Evolutionary conservation across 768 basidiomycete genomes (phyloP).

Genomic region (Crassisporium funariophilum): DNA sequence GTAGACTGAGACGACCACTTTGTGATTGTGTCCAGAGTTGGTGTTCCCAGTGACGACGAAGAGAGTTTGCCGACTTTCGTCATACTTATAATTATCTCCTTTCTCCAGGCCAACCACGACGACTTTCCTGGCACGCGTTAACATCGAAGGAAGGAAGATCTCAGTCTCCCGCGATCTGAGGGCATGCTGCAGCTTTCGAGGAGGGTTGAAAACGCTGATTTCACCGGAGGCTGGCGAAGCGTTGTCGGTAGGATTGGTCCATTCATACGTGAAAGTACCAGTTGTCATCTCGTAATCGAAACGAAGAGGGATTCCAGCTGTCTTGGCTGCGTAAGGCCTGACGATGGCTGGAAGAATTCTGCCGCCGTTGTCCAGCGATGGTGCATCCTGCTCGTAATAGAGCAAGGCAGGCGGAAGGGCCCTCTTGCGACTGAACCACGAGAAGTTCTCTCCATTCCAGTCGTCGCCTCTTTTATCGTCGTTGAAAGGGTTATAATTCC

Average conservation of each 20-base stretch:
- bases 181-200: conserved; percentile 37
- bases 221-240: conserved; percentile 1
- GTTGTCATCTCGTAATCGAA: conserved; percentile 81
- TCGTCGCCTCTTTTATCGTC: conserved; percentile 76
- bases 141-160: conserved; percentile 71
- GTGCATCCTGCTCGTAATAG: conserved; percentile 58
- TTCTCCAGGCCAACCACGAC: conserved; percentile 56
- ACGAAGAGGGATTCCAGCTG: conserved; percentile 76
- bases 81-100: conserved; percentile 58
- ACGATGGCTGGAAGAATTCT: conserved; percentile 79
- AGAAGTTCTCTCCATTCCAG: conserved; percentile 98
- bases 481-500: conserved; percentile 95
- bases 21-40: conserved; percentile 47
- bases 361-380: conserved; percentile 81
- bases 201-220: conserved; percentile 35
- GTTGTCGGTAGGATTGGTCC: conserved; percentile 45
- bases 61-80: conserved; percentile 71
- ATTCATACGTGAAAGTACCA: conserved; percentile 65
- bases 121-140: conserved; percentile 59
- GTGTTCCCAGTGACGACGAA: conserved; percentile 57
- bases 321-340: conserved; percentile 90
- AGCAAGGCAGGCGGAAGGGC: conserved; percentile 58
- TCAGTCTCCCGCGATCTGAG: conserved; percentile 72
- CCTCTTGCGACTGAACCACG: conserved; percentile 79
- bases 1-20: conserved; percentile 53